Base-by-base conservation (phyloP, 2,329 filamentous ascomycete species). In the Fusarium albidum region DNA sequence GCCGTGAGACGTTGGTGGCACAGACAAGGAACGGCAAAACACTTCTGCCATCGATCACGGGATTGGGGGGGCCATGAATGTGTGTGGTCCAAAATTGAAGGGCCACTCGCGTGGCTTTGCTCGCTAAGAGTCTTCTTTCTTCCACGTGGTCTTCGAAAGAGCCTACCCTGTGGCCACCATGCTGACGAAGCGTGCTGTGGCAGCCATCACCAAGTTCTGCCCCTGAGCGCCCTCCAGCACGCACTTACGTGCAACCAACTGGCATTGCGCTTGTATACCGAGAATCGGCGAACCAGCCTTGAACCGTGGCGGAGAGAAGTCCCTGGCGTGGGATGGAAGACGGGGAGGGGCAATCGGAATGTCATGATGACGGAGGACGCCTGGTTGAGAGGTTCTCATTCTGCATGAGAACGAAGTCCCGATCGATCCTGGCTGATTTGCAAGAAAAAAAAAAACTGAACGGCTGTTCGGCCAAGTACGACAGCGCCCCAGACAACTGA, bases 311-410 rank as follows among this genome's bases (percentile, higher is more conserved):
- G 48, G 28, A 41, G 28, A 41, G n/a, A n/a, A n/a, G 41, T 57
- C 25, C 21, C 41, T 29, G 37, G 29, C 5, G 32, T 52, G 32
- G 38, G 34, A 55, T 51, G 42, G 25, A 32, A 33, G 7, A 28
- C 49, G 39, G 40, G n/a, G n/a, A n/a, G n/a, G n/a, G 38, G 51
- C 39, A 50, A 26, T 40, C 32, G 54, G 58, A 61, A 62, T 62
- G 58, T 62, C 58, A 62, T 61, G 4, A 62, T 62, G 58, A 62
- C 54, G 55, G n/a, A 51, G 14, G 13, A 48, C 25, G 39, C 41
- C 43, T 28, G 27, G 57, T 35, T 49, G 26, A 31, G 40, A 49
- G 13, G 4, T n/a, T n/a, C n/a, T 31, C 11, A 31, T 9, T 32
- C 47, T 38, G 35, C 31, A 29, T 21, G 27, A 14, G n/a, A 29